Conservation (phyloP, 352 stramenopile genomes). For the Phytopythium boreale region DNA sequence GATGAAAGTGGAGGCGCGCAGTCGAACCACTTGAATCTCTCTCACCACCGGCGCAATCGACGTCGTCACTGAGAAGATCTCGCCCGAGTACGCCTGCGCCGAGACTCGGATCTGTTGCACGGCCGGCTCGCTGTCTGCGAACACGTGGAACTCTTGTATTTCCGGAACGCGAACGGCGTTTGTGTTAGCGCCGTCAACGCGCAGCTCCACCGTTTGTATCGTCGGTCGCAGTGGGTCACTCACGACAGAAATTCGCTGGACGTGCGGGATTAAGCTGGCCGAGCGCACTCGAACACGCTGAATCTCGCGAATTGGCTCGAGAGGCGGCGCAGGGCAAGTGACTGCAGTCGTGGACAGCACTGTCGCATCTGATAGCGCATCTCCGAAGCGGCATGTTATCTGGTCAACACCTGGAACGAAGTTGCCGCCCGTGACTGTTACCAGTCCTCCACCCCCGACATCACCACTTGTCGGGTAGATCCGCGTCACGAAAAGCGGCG, state of each 20-base stretch:
- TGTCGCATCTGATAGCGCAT: slow-evolving; percentile 57
- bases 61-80: slow-evolving; percentile 33
- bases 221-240: slow-evolving; percentile 35
- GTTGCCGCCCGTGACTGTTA: slow-evolving; percentile 56
- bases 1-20: slow-evolving; percentile 42
- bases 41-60: slow-evolving; percentile 23
- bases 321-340: slow-evolving; percentile 57
- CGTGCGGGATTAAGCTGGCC: slow-evolving; percentile 35
- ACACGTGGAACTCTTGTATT: slow-evolving; percentile 51
- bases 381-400: slow-evolving; percentile 86
- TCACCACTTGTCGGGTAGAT: slow-evolving; percentile 67
- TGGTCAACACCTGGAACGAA: slow-evolving; percentile 44
- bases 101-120: slow-evolving; percentile 34
- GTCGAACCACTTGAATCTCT: slow-evolving; percentile 41
- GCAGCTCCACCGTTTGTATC: slow-evolving; percentile 20
- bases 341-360: slow-evolving; percentile 64
- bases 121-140: slow-evolving; percentile 28
- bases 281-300: slow-evolving; percentile 70
- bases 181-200: background rate
- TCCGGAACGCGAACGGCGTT: slow-evolving; percentile 26
- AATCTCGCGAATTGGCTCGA: slow-evolving; percentile 75
- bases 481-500: slow-evolving; percentile 39
- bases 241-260: slow-evolving; percentile 50
- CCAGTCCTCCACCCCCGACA: slow-evolving; percentile 47
- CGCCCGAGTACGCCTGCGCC: slow-evolving; percentile 36